Evolutionary conservation across 257 asterid species (phyloP), one percentile per base, ranked within the genome.

Genomic region (Penstemon barbatus): DNA sequence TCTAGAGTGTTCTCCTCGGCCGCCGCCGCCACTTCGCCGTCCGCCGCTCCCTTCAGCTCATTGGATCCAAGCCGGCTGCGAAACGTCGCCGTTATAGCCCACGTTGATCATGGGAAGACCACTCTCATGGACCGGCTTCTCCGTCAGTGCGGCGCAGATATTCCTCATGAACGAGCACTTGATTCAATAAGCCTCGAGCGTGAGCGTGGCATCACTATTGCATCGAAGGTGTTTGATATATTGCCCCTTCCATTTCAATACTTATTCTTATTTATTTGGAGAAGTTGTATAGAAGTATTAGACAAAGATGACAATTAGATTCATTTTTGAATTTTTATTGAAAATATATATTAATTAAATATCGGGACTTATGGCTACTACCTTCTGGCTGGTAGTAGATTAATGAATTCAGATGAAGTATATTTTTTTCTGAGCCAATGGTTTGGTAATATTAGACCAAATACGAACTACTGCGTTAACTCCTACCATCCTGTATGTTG

Each of bases 111-210:
- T 70, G 99, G 99, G 12, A 90, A 94, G 82, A 94, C 99, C 49
- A 94, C 97, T 6, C 96, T 94, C 70, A 94, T 94, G 99, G 97
- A 94, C 71, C 84, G 99, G 75, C 88, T 94, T 63, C 92, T 94
- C 66, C 89, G 99, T 25, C 99, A 91, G 83, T 94, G 99, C 68
- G 99, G 99, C 48, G 96, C 97, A 11, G 97, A 94, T 78, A 81
- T 93, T 62, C 97, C 96, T 25, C 97, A 90, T 75, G 99, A 93
- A 70, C 90, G 99, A 40, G 96, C 97, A 46, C 79, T 94, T 60
- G 99, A 94, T 71, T 88, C 95, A 39, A 94, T 91, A 68, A 91
- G 79, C 81, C 96, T 94, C 58, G 99, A 94, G 82, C 85, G 96
- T 38, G 97, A 94, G 79, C 99, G 97, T 8, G 99, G 99, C 62